Base-by-base conservation (phyloP, 1,139 yeast species). In the Suhomyces kunorum region DNA sequence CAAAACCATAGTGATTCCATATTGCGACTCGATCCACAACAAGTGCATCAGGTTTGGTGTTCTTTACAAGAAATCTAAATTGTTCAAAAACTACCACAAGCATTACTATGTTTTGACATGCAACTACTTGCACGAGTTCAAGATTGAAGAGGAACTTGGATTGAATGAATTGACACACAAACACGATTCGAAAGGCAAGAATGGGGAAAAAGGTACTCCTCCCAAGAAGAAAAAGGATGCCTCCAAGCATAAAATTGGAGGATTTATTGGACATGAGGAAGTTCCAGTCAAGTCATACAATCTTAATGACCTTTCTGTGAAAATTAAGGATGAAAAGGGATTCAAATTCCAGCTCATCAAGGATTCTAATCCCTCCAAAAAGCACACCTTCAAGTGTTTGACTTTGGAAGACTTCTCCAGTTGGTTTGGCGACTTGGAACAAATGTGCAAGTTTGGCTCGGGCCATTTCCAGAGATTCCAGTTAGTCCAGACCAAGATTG, bases 51-150 rank as follows among this genome's bases (percentile, higher is more conserved):
- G 76, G 32, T 70, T 64, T 45, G 78, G 78, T 6, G 53, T 61
- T 28, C 56, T 72, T 48, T 71, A 70, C 54, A 69, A 68, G 50
- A 72, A 72, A 48, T 68, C 67, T 39, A 72, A 68, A 49, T 47
- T 72, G 24, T 54, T 71, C 48, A 72, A 72, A 48, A 69, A 64
- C 38, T 72, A 72, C 46, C 66, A 61, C 31, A 52, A 70, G 12
- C 59, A 51, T 50, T 71, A 64, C 49, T 71, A 69, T 42, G 59
- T 72, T 17, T 62, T 72, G 48, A 68, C 76, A 2, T 68, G 76
- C 49, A 72, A 71, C 51, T 72, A 67, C 45, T 54, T 72, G 23
- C 78, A 72, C 48, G 77, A 72, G 50, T 72, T 70, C 53, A 65
- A 60, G 43, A 55, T 68, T 9, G 76, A 69, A 29, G 50, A 50